phyloP scores from a whole-genome alignment of 2,329 filamentous ascomycete species.

The Zymoseptoria pseudotritici region DNA sequence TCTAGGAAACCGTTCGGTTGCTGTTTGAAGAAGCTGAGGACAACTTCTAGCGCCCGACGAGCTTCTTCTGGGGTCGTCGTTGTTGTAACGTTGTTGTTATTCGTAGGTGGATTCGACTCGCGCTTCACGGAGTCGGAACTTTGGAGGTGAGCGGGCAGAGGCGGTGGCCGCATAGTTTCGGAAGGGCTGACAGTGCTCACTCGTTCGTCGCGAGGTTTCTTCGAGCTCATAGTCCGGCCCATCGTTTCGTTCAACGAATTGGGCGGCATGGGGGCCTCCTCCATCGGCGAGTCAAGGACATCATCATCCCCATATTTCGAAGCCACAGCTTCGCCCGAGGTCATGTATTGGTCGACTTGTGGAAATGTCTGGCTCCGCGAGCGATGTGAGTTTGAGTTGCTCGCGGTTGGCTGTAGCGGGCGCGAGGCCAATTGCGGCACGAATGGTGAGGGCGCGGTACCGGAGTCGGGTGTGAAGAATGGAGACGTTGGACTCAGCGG shows the following conservation, averaged over 20 bases:
- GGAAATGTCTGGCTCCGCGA: constrained; percentile 87
- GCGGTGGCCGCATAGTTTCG: constrained; percentile 42
- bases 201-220: constrained; percentile 10
- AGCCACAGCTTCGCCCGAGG: constrained; percentile 48
- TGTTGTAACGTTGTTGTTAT: constrained; percentile 29
- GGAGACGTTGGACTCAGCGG: constrained; percentile 68
- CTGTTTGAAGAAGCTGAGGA: constrained; percentile 73
- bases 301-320: constrained; percentile 44
- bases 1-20: constrained; percentile 63
- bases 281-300: constrained; percentile 30
- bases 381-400: constrained; percentile 55
- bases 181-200: constrained; percentile 24
- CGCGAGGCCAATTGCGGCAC: constrained; percentile 38
- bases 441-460: constrained; percentile 57
- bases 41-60: constrained; percentile 68
- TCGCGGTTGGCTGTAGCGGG: constrained; percentile 37
- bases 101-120: constrained; percentile 6
- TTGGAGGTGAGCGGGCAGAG: constrained; percentile 31
- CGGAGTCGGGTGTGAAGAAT: constrained; percentile 71
- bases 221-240: constrained; percentile 22
- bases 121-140: constrained; percentile 10
- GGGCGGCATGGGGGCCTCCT: constrained; percentile 29
- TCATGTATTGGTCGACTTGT: constrained; percentile 55
- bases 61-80: constrained; percentile 82
- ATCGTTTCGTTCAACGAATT: constrained; percentile 37